Percentiles rank a stretch among this genome's conserved stretches.
Evolutionary conservation across 2,329 filamentous ascomycete species (phyloP).

Genomic region (Epichloe gansuensis): DNA sequence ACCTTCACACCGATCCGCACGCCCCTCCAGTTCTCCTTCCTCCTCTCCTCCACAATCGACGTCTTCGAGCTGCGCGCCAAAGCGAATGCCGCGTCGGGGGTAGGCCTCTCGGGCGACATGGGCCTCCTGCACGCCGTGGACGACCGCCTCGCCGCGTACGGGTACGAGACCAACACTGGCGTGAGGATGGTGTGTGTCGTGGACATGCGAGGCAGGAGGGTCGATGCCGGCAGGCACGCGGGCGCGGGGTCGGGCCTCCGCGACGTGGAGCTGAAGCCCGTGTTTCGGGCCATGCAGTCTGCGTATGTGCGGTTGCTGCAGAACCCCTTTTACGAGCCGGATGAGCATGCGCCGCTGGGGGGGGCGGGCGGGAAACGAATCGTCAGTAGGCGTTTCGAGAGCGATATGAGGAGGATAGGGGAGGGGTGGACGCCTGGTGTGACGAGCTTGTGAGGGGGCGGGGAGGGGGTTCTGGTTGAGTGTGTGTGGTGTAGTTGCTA

Average conservation of each 20-base stretch:
- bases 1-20: slow-evolving; percentile 47
- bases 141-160: slow-evolving; percentile 85
- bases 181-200: slow-evolving; percentile 83
- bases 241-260: slow-evolving; percentile 55
- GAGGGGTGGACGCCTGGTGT: slow-evolving; percentile 71
- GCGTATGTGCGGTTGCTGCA: slow-evolving; percentile 80
- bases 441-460: slow-evolving; percentile 37
- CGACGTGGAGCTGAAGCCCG: slow-evolving; percentile 79
- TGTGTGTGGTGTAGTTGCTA: too few relatives aligned
- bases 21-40: slow-evolving; percentile 79
- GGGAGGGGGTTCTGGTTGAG: slow-evolving; percentile 10
- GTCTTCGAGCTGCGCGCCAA: slow-evolving; percentile 80
- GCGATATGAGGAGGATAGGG: slow-evolving; percentile 76
- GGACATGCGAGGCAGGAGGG: slow-evolving; percentile 67
- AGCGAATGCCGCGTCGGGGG: slow-evolving; percentile 41
- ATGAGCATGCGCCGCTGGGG: slow-evolving; percentile 56
- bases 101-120: slow-evolving; percentile 63
- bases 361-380: slow-evolving; percentile 55
- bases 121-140: slow-evolving; percentile 88
- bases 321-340: slow-evolving; percentile 90
- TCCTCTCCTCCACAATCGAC: slow-evolving; percentile 83
- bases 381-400: slow-evolving; percentile 64
- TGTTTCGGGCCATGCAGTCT: slow-evolving; percentile 84
- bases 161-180: slow-evolving; percentile 92
- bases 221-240: slow-evolving; percentile 22